Evolutionary conservation across 169 alveolate genomes (phyloP).

Genomic region (Eimeria zaria): DNA sequence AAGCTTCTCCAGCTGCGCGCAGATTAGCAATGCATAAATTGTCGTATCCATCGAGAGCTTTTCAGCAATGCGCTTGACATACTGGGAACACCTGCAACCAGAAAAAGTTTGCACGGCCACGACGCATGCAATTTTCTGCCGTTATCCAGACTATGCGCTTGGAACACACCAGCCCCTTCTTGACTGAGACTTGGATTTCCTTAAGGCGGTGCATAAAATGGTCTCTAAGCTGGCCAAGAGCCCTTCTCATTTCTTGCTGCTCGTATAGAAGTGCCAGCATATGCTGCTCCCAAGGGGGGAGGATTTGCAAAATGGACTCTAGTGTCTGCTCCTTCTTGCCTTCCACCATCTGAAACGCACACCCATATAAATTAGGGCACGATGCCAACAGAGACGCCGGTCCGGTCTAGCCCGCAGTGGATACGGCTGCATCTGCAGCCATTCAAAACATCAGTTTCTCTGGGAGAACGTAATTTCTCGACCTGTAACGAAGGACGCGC

Average conservation of each 20-base stretch:
- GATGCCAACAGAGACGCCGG: not conserved
- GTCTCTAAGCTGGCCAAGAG: conserved; percentile 88
- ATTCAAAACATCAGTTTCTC: not conserved
- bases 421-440: too few species aligned
- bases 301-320: conserved; percentile 87
- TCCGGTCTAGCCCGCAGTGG: not conserved
- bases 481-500: not conserved
- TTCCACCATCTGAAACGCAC: conserved; percentile 85
- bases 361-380: conserved; percentile 7
- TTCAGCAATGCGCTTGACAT: not conserved
- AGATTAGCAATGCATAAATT: not conserved
- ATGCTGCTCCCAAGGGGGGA: conserved; percentile 91
- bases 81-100: not conserved
- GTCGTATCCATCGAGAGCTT: not conserved
- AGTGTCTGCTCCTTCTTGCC: conserved; percentile 85
- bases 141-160: not conserved
- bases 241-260: conserved; percentile 90
- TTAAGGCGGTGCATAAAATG: conserved; percentile 86
- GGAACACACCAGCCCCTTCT: conserved; percentile 85
- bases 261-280: conserved; percentile 90
- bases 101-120: not conserved
- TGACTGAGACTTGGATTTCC: conserved; percentile 87
- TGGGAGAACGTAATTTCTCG: not conserved
- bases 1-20: conserved; percentile 87
- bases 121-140: not conserved